Conservation (phyloP, 257 asterid genomes). For the Henckelia pumila region DNA sequence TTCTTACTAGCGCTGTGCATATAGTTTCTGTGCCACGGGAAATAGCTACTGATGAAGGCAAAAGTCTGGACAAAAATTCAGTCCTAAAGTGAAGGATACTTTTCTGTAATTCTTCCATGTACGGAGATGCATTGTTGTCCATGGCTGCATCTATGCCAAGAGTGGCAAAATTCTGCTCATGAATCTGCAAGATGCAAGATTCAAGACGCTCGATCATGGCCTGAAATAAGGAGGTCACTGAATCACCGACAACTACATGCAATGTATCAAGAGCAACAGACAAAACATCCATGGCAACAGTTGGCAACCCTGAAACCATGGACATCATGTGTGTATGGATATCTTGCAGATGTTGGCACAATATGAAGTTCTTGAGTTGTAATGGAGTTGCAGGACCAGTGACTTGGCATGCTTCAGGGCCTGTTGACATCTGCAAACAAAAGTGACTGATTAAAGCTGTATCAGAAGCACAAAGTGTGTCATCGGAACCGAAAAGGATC, state of each 20-base stretch:
- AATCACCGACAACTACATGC: constrained; percentile 87
- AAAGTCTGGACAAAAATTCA: constrained; percentile 74
- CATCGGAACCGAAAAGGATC: not conserved
- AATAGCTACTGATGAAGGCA: constrained; percentile 63
- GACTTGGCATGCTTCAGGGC: constrained; percentile 96
- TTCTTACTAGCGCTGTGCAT: constrained; percentile 78
- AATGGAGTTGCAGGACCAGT: constrained; percentile 84
- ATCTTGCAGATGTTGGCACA: constrained; percentile 92
- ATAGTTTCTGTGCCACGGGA: constrained; percentile 59
- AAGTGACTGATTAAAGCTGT: not conserved
- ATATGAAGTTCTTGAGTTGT: constrained; percentile 79
- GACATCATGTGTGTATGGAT: constrained; percentile 70
- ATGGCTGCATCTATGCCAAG: constrained; percentile 76
- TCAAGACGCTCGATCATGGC: constrained; percentile 93
- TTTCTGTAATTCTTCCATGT: constrained; percentile 93
- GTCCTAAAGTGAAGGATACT: constrained; percentile 72
- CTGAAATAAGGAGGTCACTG: constrained; percentile 84
- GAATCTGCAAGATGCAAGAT: constrained; percentile 82
- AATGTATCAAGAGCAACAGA: constrained; percentile 82
- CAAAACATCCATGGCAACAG: constrained; percentile 69
- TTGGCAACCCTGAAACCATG: constrained; percentile 59
- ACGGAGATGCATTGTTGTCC: constrained; percentile 80
- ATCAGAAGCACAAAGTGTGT: not conserved
- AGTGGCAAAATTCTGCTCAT: constrained; percentile 73
- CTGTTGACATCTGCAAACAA: constrained; percentile 71